Conservation (phyloP, 768 basidiomycete species). For the Mrakia gelida region DNA sequence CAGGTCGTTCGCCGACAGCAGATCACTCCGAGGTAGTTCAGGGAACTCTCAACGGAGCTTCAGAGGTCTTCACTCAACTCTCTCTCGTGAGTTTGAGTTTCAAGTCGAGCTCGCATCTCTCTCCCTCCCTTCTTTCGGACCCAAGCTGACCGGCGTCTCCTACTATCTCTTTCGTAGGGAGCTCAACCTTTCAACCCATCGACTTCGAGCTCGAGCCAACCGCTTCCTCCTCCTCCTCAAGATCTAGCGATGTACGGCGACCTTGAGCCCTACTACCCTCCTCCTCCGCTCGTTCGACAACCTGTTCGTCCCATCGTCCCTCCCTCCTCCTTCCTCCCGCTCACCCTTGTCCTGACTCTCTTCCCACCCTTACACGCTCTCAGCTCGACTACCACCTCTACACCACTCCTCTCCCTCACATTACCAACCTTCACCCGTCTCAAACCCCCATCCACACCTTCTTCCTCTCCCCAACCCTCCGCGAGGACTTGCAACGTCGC, state of each 20-base stretch:
- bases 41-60: not conserved
- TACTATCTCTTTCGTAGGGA: not conserved
- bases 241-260: conserved; percentile 8
- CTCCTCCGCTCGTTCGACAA: conserved; percentile 12
- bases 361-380: not conserved
- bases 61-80: conserved; percentile 26
- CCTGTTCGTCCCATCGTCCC: conserved; percentile 15
- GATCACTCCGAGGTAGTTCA: not conserved
- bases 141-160: too few relatives aligned
- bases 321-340: not conserved
- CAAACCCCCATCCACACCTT: conserved; percentile 51
- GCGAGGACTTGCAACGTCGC: conserved; percentile 56
- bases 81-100: conserved; percentile 28
- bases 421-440: conserved; percentile 51
- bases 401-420: conserved; percentile 61
- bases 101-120: not conserved
- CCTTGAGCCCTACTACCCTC: conserved; percentile 6
- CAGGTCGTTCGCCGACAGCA: not conserved
- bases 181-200: conserved; percentile 20
- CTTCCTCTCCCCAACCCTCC: conserved; percentile 78
- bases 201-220: not conserved
- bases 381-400: conserved; percentile 86
- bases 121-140: not conserved
- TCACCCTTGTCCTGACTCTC: not conserved
- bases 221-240: not conserved